These are phyloP conservation scores for Myriosclerotinia duriaeana DNA, from an alignment of 2,329 filamentous ascomycete genomes.

Conservation along the genomic window DNA sequence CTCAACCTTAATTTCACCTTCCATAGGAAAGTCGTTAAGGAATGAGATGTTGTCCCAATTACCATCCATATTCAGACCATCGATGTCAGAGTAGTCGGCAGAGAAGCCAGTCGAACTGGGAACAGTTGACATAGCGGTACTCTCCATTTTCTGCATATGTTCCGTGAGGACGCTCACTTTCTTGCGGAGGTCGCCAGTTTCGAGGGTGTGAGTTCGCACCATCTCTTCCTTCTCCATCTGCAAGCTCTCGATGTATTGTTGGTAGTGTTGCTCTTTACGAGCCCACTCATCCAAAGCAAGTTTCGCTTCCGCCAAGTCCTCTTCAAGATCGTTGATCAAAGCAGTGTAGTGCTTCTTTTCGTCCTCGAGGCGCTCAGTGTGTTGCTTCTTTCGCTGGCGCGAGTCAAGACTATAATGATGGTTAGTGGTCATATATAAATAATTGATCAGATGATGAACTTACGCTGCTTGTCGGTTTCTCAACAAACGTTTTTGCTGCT, in stretches of 20 bases:
- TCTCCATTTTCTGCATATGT: slow-evolving; percentile 69
- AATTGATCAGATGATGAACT: slow-evolving; percentile 44
- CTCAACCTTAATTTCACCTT: slow-evolving; percentile 61
- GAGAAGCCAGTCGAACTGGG: slow-evolving; percentile 63
- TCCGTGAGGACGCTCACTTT: slow-evolving; percentile 81
- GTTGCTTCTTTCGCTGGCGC: slow-evolving; percentile 94
- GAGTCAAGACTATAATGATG: slow-evolving; percentile 73
- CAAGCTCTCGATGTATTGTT: slow-evolving; percentile 72
- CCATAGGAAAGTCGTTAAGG: slow-evolving; percentile 68
- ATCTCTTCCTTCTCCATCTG: slow-evolving; percentile 89
- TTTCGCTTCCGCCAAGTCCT: slow-evolving; percentile 68
- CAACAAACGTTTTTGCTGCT: slow-evolving; percentile 94
- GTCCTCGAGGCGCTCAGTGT: slow-evolving; percentile 93
- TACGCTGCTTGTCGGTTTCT: slow-evolving; percentile 97
- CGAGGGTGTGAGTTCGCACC: slow-evolving; percentile 81
- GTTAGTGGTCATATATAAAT: slow-evolving; percentile 32
- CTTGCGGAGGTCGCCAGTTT: slow-evolving; percentile 88
- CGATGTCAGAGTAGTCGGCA: slow-evolving; percentile 76
- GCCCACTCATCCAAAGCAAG: slow-evolving; percentile 68
- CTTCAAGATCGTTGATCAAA: slow-evolving; percentile 74
- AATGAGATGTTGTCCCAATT: slow-evolving; percentile 82
- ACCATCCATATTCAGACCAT: slow-evolving; percentile 76
- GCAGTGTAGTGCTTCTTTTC: slow-evolving; percentile 91
- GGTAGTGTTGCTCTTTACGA: slow-evolving; percentile 71
- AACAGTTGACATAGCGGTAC: slow-evolving; percentile 51